Evolutionary conservation across 768 basidiomycete genomes (phyloP).

Genomic region (Leccinum broughii): DNA sequence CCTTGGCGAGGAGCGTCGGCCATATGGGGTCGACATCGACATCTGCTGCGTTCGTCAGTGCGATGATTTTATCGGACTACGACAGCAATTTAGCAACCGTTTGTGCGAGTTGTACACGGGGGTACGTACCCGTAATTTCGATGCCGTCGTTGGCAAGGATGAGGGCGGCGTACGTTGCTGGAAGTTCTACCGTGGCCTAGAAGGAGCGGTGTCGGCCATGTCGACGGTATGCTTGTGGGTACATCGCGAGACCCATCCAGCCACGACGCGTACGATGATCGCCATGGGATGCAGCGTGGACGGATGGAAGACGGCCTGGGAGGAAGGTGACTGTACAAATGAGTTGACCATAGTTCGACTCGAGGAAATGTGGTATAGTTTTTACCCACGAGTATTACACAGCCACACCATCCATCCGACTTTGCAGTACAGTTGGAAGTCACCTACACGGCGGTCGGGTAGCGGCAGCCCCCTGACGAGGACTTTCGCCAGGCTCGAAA

Average conservation of each 20-base stretch:
- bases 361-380: too few relatives aligned
- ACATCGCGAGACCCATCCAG: constrained; percentile 24
- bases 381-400: too few relatives aligned
- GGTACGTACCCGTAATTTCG: constrained; percentile 88
- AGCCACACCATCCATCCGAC: too few relatives aligned
- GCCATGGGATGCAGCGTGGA: neutral
- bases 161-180: constrained; percentile 86
- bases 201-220: neutral
- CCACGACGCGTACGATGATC: constrained; percentile 2
- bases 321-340: too few relatives aligned
- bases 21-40: constrained; percentile 96
- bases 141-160: constrained; percentile 97
- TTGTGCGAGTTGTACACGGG: neutral
- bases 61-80: constrained; percentile 88
- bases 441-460: too few relatives aligned
- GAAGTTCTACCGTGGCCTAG: constrained; percentile 73
- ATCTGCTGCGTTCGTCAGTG: constrained; percentile 80
- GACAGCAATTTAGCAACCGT: neutral
- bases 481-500: too few relatives aligned
- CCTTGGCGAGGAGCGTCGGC: constrained; percentile 96
- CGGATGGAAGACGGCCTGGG: too few relatives aligned
- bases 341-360: too few relatives aligned
- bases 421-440: too few relatives aligned
- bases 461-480: too few relatives aligned
- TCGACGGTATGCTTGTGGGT: neutral